Evolutionary conservation across 2,329 filamentous ascomycete species (phyloP), one percentile per base, ranked within the genome.

Genomic region (Fusarium mangiferae): DNA sequence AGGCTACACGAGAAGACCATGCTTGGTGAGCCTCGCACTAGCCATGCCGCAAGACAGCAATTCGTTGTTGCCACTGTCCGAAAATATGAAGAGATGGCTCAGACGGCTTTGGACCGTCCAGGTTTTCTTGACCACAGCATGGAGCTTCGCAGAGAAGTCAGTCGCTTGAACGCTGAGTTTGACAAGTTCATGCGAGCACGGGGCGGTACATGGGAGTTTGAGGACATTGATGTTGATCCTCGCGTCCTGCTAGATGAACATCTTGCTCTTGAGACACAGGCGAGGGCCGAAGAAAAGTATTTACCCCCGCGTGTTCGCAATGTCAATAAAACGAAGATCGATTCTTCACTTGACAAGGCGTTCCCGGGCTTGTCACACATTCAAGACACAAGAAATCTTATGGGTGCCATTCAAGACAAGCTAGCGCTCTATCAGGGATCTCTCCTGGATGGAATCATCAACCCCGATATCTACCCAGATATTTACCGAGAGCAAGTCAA

Each of bases 371-470:
- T 67, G 17, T 54, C 60, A 4, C 6, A 54, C 11, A 56, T 64
- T 20, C 14, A 62, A 10, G 52, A 58, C 20, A 64, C 69, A 3
- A 48, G 28, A 0, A 51, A 39, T 2, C 61, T 78, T 10, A 48
- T 75, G 33, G 28, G 35, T 9, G 30, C 55, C 0, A 83, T 83
- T 22, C 65, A 70, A 6, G 45, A 55, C 3, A 74, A 81, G 33
- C 74, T 84, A 8, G 28, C 41, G 0, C 59, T 69, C 1, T 82
- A 80, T 38, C 77, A 80, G 36, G 78, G 77, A 4, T 79, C 74
- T 20, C 77, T 82, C 13, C 79, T 84, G 0, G 77, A 79, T 0
- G 81, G 81, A 0, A 68, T 83, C 13, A 46, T 80, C 18, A 82
- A 83, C 51, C 80, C 81, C 0, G 73, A 78, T 1, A 75, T 83